These are phyloP conservation scores for Colletotrichum horii DNA, from an alignment of 2,329 filamentous ascomycete genomes.

Conservation along the genomic window DNA sequence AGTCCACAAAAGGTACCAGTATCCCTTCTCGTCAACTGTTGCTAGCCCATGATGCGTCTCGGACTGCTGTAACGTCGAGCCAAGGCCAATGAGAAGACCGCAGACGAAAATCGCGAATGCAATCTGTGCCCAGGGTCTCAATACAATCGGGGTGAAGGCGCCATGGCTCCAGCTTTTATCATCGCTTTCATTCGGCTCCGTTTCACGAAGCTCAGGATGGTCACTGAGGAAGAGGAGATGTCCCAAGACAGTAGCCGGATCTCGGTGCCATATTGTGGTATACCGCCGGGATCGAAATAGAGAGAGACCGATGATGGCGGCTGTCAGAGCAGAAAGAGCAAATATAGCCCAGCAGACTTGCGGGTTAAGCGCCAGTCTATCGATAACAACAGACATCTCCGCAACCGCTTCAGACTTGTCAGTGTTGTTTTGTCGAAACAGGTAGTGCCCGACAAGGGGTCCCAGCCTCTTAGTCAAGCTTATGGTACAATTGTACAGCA, in stretches of 20 bases:
- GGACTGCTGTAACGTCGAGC: background rate
- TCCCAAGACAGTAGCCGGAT: conserved; percentile 3
- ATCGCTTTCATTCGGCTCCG: background rate
- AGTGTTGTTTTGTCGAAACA: background rate
- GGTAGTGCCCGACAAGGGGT: background rate
- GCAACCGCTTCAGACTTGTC: background rate
- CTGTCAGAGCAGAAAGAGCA: background rate
- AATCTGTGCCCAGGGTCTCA: background rate
- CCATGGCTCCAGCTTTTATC: background rate
- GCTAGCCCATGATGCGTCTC: background rate
- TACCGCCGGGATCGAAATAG: background rate
- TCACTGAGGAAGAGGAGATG: background rate
- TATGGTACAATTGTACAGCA: background rate
- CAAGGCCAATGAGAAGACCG: background rate
- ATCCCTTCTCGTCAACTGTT: background rate
- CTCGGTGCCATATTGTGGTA: background rate
- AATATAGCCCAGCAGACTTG: background rate
- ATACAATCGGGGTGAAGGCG: background rate
- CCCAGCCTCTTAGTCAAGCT: background rate
- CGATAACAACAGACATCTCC: background rate
- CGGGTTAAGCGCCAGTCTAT: background rate
- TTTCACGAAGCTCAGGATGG: background rate
- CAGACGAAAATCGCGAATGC: background rate
- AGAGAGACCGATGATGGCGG: background rate
- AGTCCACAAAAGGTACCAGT: conserved; percentile 3